phyloP scores from a whole-genome alignment of 2,329 filamentous ascomycete genomes.

The Fusarium subglutinans region DNA sequence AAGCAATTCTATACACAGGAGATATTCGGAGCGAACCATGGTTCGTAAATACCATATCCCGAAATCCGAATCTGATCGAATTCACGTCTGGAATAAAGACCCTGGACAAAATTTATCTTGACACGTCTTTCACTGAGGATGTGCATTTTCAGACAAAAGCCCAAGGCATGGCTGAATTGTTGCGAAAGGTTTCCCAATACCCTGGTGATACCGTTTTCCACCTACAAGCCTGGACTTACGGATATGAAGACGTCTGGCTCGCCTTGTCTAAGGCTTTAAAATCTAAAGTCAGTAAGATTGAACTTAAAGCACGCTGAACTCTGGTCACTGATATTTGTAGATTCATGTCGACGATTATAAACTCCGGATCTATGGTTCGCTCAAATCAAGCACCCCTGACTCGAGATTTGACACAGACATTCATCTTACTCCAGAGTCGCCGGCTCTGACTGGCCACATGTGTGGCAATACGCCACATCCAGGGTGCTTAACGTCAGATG shows the following conservation, averaged over 20 bases:
- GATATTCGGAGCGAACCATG: slow-evolving; percentile 87
- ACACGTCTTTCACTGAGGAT: slow-evolving; percentile 76
- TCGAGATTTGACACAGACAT: slow-evolving; percentile 51
- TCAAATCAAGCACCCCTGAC: slow-evolving; percentile 58
- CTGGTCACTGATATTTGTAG: slow-evolving; percentile 46
- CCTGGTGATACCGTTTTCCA: slow-evolving; percentile 82
- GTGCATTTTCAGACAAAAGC: slow-evolving; percentile 69
- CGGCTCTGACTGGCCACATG: slow-evolving; percentile 76
- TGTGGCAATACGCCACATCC: slow-evolving; percentile 75
- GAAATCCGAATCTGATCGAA: slow-evolving; percentile 78
- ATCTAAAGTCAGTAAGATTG: slow-evolving; percentile 60
- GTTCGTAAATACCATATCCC: slow-evolving; percentile 79
- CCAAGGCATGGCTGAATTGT: slow-evolving; percentile 77
- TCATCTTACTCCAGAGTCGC: slow-evolving; percentile 65
- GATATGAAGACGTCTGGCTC: slow-evolving; percentile 91
- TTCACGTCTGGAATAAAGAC: slow-evolving; percentile 73
- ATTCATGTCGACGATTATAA: slow-evolving; percentile 89
- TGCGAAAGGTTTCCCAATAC: slow-evolving; percentile 74
- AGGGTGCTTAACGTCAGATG: slow-evolving; percentile 76
- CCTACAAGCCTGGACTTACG: slow-evolving; percentile 88
- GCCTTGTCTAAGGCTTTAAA: slow-evolving; percentile 76
- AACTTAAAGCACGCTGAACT: accelerated
- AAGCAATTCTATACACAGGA: slow-evolving; percentile 85
- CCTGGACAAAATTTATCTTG: slow-evolving; percentile 86
- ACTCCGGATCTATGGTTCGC: slow-evolving; percentile 73